Percentiles rank a stretch among this genome's conserved stretches.
phyloP scores from a whole-genome alignment of 2,329 filamentous ascomycete species.

The Diplodia sapinea region DNA sequence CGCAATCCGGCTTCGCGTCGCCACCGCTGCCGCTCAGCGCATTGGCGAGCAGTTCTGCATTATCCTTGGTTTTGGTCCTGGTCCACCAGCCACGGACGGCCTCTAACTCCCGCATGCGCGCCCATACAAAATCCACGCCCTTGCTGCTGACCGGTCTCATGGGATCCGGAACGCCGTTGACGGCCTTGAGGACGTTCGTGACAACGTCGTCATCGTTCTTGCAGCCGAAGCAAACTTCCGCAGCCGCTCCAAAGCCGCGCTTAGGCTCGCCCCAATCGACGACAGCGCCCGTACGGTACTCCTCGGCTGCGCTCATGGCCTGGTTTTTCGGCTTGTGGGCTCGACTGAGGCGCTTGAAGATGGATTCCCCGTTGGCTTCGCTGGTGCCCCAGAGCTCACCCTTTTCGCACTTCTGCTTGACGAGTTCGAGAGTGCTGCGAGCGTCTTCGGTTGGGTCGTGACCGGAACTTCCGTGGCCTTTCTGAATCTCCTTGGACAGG shows the following conservation, averaged over 20 bases:
- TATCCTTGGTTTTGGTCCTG: conserved; percentile 51
- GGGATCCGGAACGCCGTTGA: conserved; percentile 13
- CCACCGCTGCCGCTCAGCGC: conserved; percentile 18
- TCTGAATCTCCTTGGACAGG: conserved; percentile 85
- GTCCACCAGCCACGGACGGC: conserved; percentile 66
- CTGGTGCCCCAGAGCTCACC: conserved; percentile 83
- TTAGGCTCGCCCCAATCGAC: conserved; percentile 89
- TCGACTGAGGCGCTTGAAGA: conserved; percentile 78
- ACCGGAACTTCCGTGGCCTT: conserved; percentile 70
- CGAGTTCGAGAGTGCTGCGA: conserved; percentile 84
- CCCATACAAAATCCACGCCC: conserved; percentile 68
- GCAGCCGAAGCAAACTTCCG: conserved; percentile 62
- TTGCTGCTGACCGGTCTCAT: conserved; percentile 49
- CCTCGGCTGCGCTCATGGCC: conserved; percentile 44
- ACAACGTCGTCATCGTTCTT: conserved; percentile 64
- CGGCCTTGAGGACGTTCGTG: conserved; percentile 51
- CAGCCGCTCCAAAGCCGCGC: conserved; percentile 63
- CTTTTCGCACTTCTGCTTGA: conserved; percentile 95
- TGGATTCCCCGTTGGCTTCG: conserved; percentile 80
- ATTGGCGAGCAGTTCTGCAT: conserved; percentile 37
- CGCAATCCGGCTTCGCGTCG: neutral
- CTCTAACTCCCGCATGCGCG: conserved; percentile 66
- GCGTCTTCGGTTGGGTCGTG: conserved; percentile 96
- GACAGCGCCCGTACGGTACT: conserved; percentile 71
- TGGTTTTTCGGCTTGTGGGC: conserved; percentile 57